These are phyloP conservation scores for Sporothrix brunneoviolacea DNA, from an alignment of 2,329 filamentous ascomycete species.

Conservation along the genomic window DNA sequence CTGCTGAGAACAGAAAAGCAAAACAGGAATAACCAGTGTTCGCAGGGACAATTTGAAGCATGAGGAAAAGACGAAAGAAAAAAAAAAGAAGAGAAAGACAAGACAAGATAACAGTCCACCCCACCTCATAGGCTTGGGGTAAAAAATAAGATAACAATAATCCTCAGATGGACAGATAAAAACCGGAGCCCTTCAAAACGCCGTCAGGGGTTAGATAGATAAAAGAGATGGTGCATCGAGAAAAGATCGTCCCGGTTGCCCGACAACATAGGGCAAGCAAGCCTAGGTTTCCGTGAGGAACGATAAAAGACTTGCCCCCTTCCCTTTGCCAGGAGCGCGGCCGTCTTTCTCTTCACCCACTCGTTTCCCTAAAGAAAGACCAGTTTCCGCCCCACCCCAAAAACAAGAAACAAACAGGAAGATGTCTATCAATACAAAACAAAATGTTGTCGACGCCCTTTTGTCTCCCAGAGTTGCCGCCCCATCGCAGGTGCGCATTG, in stretches of 20 bases:
- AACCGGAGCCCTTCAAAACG: constrained; percentile 10
- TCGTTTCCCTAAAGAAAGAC: constrained; percentile 2
- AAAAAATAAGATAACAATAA: constrained; percentile 1
- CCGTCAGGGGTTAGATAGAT: constrained; percentile 3
- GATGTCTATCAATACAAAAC: constrained; percentile 27
- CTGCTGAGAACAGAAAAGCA: not conserved
- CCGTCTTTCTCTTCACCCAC: not conserved
- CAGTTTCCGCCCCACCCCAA: constrained; percentile 7
- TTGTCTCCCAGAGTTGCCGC: constrained; percentile 3
- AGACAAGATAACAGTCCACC: not conserved
- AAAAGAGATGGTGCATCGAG: constrained; percentile 1
- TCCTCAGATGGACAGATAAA: constrained; percentile 5
- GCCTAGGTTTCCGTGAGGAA: not conserved
- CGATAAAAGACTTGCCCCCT: not conserved
- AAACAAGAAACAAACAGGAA: constrained; percentile 16
- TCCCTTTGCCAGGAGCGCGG: not conserved
- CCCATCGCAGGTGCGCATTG: too few species aligned
- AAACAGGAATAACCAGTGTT: not conserved
- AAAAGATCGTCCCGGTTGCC: not conserved
- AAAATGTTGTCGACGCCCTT: constrained; percentile 18
- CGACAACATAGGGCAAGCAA: not conserved
- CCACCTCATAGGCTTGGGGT: not conserved
- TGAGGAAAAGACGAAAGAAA: not conserved
- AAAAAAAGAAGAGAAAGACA: not conserved
- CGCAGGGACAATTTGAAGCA: not conserved